Percentiles rank a stretch among this genome's conserved stretches.
phyloP scores from a whole-genome alignment of 2,329 filamentous ascomycete species.

The Xylariaceae sp. region DNA sequence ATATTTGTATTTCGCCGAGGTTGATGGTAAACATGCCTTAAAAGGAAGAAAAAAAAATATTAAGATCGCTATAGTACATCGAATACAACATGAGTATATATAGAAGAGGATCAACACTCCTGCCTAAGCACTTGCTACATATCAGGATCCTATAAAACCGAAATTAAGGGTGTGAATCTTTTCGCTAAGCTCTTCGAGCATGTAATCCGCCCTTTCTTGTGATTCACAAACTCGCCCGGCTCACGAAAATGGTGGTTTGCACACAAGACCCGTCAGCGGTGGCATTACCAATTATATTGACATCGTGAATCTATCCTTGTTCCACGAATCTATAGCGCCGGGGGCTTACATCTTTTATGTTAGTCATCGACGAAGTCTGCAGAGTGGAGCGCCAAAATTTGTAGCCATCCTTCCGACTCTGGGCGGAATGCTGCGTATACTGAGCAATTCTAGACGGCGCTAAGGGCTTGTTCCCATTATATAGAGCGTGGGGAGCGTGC shows the following conservation, averaged over 20 bases:
- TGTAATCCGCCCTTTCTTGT: not conserved
- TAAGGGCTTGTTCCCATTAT: conserved; percentile 1
- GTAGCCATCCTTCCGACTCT: conserved; percentile 8
- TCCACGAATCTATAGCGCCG: not conserved
- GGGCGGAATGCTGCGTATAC: conserved; percentile 8
- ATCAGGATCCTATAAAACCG: no score
- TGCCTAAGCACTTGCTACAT: no score
- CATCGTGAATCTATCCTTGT: not conserved
- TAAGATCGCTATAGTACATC: no score
- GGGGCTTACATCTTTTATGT: conserved; percentile 1
- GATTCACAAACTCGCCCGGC: not conserved
- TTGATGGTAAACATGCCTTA: no score
- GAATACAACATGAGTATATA: no score
- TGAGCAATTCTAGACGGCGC: conserved; percentile 1
- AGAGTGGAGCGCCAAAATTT: conserved; percentile 10
- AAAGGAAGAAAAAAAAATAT: no score
- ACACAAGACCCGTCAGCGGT: not conserved
- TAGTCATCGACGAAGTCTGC: conserved; percentile 8
- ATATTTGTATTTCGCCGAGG: no score
- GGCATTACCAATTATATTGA: not conserved
- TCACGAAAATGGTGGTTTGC: not conserved
- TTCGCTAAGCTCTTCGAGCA: not conserved
- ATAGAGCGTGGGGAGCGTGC: conserved; percentile 8
- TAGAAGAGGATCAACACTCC: no score
- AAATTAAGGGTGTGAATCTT: not conserved